phyloP scores from a whole-genome alignment of 2,329 filamentous ascomycete species.

The Aulographum hederae region DNA sequence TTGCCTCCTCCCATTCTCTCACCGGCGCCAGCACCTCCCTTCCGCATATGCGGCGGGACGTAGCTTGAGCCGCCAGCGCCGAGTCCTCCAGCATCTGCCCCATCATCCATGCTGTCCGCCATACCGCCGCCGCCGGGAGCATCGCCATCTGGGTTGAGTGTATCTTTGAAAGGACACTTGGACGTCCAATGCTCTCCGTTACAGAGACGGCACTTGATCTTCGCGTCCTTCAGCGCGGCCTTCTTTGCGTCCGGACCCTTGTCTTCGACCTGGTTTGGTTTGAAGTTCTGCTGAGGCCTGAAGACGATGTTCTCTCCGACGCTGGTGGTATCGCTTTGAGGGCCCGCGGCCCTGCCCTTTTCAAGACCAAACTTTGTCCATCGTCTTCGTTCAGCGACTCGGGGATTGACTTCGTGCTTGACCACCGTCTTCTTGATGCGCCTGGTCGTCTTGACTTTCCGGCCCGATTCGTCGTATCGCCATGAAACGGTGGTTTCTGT shows the following conservation, averaged over 20 bases:
- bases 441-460: conserved; percentile 94
- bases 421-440: conserved; percentile 84
- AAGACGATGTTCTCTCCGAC: conserved; percentile 98
- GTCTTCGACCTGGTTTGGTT: conserved; percentile 53
- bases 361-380: conserved; percentile 90
- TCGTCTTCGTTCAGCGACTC: conserved; percentile 81
- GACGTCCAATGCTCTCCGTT: conserved; percentile 98
- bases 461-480: conserved; percentile 77
- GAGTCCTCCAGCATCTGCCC: conserved; percentile 35
- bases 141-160: conserved; percentile 67
- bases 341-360: conserved; percentile 67
- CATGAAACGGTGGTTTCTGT: conserved; percentile 90
- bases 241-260: conserved; percentile 55
- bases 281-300: conserved; percentile 85
- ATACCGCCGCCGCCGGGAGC: conserved; percentile 15
- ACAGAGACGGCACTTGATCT: conserved; percentile 99
- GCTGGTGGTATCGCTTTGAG: conserved; percentile 74
- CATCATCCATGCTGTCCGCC: conserved; percentile 29
- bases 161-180: conserved; percentile 98
- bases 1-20: conserved; percentile 62
- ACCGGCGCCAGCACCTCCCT: conserved; percentile 41
- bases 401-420: conserved; percentile 88
- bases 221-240: conserved; percentile 79
- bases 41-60: conserved; percentile 82
- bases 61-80: conserved; percentile 64